Evolutionary conservation across 2,329 filamentous ascomycete genomes (phyloP), one percentile per base, ranked within the genome.

Genomic region (Aspergillus ustus): DNA sequence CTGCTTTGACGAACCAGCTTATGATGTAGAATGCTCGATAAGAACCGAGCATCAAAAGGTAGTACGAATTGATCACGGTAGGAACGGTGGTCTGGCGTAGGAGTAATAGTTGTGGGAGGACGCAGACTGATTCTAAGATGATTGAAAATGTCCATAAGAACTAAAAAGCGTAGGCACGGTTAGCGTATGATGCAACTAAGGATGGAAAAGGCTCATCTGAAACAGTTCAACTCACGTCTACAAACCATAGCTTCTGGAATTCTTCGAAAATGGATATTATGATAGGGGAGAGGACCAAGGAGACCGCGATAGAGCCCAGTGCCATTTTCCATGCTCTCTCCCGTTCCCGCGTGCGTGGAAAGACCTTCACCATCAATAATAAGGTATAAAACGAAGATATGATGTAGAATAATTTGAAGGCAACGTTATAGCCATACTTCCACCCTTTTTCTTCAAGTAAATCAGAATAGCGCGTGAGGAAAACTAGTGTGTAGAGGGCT

Each of bases 61-160:
- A 98, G 80, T 91, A 97, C n/a, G 92, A 96, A 76, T 97, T 92
- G 78, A 98, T 93, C 51, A 97, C 94, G 52, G 94, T 98, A 0
- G 94, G 94, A 0, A 97, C 92, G 28, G 89, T 93, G n/a, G 94
- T 97, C 77, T 97, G 93, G 62, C 94, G 91, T 15, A 98, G 87
- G 48, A 97, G 88, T 6, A 97, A 86, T 1, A 98, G 88, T 76
- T 98, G 94, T 0, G 94, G 94, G 20, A 98, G 87, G 37, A 97
- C 87, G 76, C 91, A 95, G 63, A 96, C 87, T 37, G 92, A 94
- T 79, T 98, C 94, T 72, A 98, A 89, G 67, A 97, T 90, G 69
- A 95, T 89, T 34, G 92, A 96, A 79, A 97, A 97, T 61, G 89
- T 86, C 91, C 92, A 96, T 64, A 92, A 83, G 73, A 90, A 85